Evolutionary conservation across 139 green algal genomes (phyloP).

Genomic region (Chlorella sp.): DNA sequence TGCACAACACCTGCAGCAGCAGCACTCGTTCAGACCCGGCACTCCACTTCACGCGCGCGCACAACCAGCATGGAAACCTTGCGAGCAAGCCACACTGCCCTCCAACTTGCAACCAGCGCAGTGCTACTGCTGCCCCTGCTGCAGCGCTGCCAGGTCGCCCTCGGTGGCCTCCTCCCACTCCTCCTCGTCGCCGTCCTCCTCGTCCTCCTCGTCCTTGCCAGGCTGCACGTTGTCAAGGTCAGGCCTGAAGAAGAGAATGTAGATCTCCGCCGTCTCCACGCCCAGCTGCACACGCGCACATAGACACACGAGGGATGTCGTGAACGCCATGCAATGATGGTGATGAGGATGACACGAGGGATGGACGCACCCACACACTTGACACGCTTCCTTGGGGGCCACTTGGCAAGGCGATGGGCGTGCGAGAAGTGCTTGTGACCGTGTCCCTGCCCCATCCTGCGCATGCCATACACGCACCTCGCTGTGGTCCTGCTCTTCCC

Average conservation of each 20-base stretch:
- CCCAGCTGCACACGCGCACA: neutral
- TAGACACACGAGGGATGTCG: neutral
- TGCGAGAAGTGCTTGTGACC: too few species aligned
- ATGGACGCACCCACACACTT: too few species aligned
- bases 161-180: neutral
- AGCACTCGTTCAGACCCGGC: too few species aligned
- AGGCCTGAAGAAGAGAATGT: neutral
- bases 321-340: neutral
- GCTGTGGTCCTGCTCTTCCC: neutral
- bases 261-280: neutral
- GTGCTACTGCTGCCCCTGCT: too few species aligned
- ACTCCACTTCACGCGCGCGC: too few species aligned
- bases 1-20: too few species aligned
- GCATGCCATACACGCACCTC: neutral
- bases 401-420: too few species aligned
- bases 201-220: neutral
- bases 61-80: too few species aligned
- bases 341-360: neutral
- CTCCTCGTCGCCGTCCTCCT: neutral
- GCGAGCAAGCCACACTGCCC: too few species aligned
- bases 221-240: neutral
- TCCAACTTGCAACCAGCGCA: too few species aligned
- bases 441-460: neutral
- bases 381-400: too few species aligned
- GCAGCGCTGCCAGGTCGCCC: too few species aligned